Evolutionary conservation across 2,329 filamentous ascomycete species (phyloP).

Genomic region (Meredithiella fracta): DNA sequence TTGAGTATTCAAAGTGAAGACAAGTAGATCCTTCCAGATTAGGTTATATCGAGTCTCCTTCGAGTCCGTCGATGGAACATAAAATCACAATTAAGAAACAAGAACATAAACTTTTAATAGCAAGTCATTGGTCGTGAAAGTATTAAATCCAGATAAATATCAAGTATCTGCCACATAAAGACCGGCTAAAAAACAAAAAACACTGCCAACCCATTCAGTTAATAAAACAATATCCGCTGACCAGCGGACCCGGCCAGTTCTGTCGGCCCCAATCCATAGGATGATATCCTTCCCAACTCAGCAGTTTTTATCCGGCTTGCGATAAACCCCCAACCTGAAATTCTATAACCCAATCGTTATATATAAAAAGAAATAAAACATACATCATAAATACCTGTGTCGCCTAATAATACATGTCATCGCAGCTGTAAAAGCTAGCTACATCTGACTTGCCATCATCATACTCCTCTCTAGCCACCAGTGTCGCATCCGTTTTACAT

Average conservation of each 20-base stretch:
- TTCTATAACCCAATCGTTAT: background rate
- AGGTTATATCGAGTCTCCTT: too few species aligned
- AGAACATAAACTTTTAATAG: background rate
- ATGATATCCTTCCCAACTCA: background rate
- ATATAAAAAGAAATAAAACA: slow-evolving; percentile 1
- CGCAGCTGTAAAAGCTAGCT: slow-evolving; percentile 13
- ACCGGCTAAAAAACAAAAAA: background rate
- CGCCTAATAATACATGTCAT: slow-evolving; percentile 1
- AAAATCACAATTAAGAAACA: background rate
- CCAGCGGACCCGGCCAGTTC: slow-evolving; percentile 2
- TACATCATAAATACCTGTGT: background rate
- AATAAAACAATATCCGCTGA: background rate
- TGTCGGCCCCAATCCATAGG: slow-evolving; percentile 3
- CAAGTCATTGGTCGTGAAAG: background rate
- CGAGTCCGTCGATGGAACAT: background rate
- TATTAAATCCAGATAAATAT: background rate
- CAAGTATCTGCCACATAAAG: background rate
- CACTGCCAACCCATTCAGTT: background rate
- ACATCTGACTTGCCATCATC: slow-evolving; percentile 6
- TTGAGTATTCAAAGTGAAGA: too few species aligned
- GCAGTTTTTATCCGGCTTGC: background rate
- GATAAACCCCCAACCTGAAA: background rate
- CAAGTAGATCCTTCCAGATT: too few species aligned
- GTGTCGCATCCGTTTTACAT: slow-evolving; percentile 1
- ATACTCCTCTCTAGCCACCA: background rate